Conservation (phyloP, 1,139 yeast species). For the Saccharomyces hybrid region DNA sequence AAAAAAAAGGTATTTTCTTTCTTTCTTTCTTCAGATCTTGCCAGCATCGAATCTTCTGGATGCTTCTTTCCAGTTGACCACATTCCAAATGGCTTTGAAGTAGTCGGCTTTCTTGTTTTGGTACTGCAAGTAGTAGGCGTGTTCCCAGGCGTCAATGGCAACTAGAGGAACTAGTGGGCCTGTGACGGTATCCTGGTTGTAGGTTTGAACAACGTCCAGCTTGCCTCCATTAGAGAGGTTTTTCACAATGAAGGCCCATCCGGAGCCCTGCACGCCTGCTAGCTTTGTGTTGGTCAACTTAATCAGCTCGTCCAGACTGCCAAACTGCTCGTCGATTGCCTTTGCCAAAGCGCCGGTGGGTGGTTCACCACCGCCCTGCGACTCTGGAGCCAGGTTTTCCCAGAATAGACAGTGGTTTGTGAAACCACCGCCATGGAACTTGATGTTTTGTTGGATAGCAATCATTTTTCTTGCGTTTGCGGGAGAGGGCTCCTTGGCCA, state of each 20-base stretch:
- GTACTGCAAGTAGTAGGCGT: constrained; percentile 94
- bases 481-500: constrained; percentile 59
- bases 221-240: constrained; percentile 67
- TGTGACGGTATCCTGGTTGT: constrained; percentile 85
- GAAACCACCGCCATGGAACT: constrained; percentile 95
- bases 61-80: constrained; percentile 94
- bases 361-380: constrained; percentile 78
- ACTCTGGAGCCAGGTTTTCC: constrained; percentile 81
- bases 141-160: constrained; percentile 98
- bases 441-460: constrained; percentile 66
- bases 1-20: too few species aligned
- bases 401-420: constrained; percentile 82
- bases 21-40: constrained; percentile 1
- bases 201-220: constrained; percentile 76
- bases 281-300: constrained; percentile 63
- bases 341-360: constrained; percentile 52
- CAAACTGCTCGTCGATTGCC: constrained; percentile 61
- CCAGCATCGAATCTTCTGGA: constrained; percentile 41
- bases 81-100: constrained; percentile 95
- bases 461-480: constrained; percentile 32
- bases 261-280: constrained; percentile 94
- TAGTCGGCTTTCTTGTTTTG: constrained; percentile 91
- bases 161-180: constrained; percentile 66
- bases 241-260: constrained; percentile 95
- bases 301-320: constrained; percentile 69